Conservation (phyloP, 768 basidiomycete species). For the Russula sp. region DNA sequence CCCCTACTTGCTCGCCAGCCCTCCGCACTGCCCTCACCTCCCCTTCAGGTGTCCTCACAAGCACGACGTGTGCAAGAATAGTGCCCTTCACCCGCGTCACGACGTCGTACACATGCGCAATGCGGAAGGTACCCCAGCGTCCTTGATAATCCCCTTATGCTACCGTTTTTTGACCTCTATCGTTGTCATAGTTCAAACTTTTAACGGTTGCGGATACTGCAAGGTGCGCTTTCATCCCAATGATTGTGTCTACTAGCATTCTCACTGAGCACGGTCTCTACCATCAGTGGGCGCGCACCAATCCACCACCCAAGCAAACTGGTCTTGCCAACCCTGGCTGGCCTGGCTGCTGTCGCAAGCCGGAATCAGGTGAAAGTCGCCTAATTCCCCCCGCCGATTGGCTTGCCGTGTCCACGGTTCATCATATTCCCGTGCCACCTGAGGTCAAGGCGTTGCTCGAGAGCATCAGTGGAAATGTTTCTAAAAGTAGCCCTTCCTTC, state of each 20-base stretch:
- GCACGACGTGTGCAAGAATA: constrained; percentile 69
- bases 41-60: constrained; percentile 64
- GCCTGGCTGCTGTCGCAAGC: constrained; percentile 87
- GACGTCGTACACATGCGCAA: constrained; percentile 78
- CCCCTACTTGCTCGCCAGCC: constrained; percentile 10
- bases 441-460: constrained; percentile 67
- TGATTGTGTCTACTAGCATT: not conserved
- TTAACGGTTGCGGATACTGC: constrained; percentile 87
- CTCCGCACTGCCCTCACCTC: constrained; percentile 22
- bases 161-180: constrained; percentile 21
- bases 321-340: constrained; percentile 69
- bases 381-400: constrained; percentile 69
- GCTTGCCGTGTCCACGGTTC: constrained; percentile 70
- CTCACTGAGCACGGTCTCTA: constrained; percentile 23
- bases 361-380: constrained; percentile 48
- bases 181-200: constrained; percentile 53
- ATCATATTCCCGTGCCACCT: constrained; percentile 63
- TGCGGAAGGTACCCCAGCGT: constrained; percentile 60
- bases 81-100: constrained; percentile 62
- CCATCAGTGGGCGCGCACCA: constrained; percentile 60
- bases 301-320: constrained; percentile 45
- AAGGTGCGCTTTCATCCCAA: constrained; percentile 46
- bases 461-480: constrained; percentile 29
- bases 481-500: constrained; percentile 28
- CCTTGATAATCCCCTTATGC: not conserved